A percentile compares a stretch with the other conserved stretches of the same genome.
Evolutionary conservation across 371 early-diverging fungal genomes (phyloP).

Genomic region (Smittium culicis): DNA sequence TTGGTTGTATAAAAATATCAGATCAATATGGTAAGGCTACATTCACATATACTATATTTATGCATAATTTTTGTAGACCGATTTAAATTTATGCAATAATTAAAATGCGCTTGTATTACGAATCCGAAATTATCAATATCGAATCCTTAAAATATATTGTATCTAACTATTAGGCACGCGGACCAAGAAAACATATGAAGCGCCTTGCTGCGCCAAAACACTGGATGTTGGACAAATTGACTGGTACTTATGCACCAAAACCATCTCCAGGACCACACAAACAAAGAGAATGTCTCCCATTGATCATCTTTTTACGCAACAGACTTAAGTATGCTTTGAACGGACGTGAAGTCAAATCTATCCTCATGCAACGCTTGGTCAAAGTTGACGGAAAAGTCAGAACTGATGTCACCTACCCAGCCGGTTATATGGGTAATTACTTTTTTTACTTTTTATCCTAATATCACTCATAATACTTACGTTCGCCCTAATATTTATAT

Average conservation of each 20-base stretch:
- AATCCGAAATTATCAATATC: too few species aligned
- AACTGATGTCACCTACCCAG: conserved; percentile 95
- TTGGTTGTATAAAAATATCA: too few species aligned
- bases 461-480: not conserved
- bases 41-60: too few species aligned
- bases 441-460: conserved; percentile 31
- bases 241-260: conserved; percentile 91
- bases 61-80: too few species aligned
- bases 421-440: conserved; percentile 80
- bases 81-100: too few species aligned
- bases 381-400: conserved; percentile 99
- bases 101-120: too few species aligned
- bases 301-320: conserved; percentile 96
- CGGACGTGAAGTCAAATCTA: conserved; percentile 91
- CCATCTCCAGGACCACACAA: conserved; percentile 99
- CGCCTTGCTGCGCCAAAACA: conserved; percentile 98
- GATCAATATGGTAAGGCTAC: too few species aligned
- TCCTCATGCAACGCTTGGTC: conserved; percentile 96
- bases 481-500: conserved; percentile 13
- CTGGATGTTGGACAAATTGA: conserved; percentile 99
- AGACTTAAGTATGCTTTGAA: conserved; percentile 98
- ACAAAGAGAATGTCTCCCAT: conserved; percentile 97
- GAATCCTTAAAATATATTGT: too few species aligned
- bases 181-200: conserved; percentile 99
- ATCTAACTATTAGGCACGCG: conserved; percentile 61